Evolutionary conservation across 352 stramenopile genomes (phyloP), one percentile per base, ranked within the genome.

Genomic region (Phytopythium oedochilum): DNA sequence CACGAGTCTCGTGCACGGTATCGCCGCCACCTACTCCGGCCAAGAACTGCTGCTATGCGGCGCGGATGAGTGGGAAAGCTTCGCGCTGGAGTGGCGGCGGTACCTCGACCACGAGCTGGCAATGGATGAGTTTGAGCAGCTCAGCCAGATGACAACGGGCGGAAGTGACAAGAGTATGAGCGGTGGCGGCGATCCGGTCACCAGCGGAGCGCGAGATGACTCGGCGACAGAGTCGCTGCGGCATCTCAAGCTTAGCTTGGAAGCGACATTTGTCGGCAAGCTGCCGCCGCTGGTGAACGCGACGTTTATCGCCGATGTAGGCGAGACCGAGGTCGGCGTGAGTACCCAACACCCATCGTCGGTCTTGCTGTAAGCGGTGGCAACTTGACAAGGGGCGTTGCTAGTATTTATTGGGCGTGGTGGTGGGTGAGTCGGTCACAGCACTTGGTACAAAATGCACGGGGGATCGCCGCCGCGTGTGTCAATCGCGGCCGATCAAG

Each of bases 11-110:
- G 23, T 55, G 23, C 32, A 45, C n/a, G 49, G 49, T 23, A 35
- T 36, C 14, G n/a, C n/a, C 2, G 46, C 23, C 36, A 18, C 32
- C 8, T 31, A 56, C 49, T 36, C 4, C 42, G 29, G 70, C 6
- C 68, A 80, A 46, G 70, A 83, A 7, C 56, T 90, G 50, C 59
- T 90, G 50, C 64, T 90, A 1, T 86, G 78, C 47, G 70, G 64
- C 29, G 60, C 73, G 12, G 68, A 82, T 17, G 64, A 79, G 14
- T 90, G 80, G 80, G 49, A 75, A 18, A 59, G 47, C 10, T 88
- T 91, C 39, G 69, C 75, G 7, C 63, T 55, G n/a, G 78, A 89
- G 36, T 91, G 80, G 80, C 71, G 55, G 18, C 32, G 65, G 7
- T 68, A 79, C 15, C 59, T 91, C 15, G 68, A 79, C 8, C 64